phyloP scores from a whole-genome alignment of 2,329 filamentous ascomycete genomes.

The Apiospora koreana region DNA sequence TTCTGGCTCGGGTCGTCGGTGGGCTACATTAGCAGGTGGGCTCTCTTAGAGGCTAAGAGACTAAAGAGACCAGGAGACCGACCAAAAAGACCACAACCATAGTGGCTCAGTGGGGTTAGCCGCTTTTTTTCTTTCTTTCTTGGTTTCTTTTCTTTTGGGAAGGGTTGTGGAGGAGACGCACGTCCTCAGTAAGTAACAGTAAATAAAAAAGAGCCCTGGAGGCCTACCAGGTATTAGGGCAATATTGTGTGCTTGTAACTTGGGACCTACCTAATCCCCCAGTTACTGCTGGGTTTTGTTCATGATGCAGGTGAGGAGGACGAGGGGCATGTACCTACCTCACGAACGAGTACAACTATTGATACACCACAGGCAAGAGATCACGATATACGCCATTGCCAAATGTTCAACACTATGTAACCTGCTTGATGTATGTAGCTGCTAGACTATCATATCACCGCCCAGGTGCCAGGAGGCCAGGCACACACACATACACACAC shows the following conservation, averaged over 20 bases:
- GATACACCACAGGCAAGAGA: background rate
- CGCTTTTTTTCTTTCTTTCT: background rate
- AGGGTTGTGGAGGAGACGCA: background rate
- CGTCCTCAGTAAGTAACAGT: background rate
- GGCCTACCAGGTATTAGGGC: background rate
- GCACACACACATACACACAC: background rate
- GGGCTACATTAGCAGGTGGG: background rate
- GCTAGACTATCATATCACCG: background rate
- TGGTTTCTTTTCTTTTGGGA: background rate
- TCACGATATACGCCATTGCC: background rate
- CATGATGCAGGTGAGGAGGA: background rate
- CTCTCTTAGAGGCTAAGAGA: background rate
- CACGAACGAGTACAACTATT: background rate
- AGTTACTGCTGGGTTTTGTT: background rate
- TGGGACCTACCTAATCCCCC: background rate
- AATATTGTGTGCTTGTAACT: background rate
- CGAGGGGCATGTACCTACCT: background rate
- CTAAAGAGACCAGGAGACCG: too few relatives aligned
- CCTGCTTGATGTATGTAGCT: background rate
- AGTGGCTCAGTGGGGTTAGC: background rate
- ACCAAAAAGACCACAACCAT: background rate
- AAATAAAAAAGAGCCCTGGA: background rate
- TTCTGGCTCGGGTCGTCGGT: conserved; percentile 7
- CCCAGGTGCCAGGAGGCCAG: background rate
- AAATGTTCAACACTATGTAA: background rate